These are phyloP conservation scores for Ophiocordyceps camponoti-floridani DNA, from an alignment of 2,329 filamentous ascomycete genomes.

Conservation along the genomic window DNA sequence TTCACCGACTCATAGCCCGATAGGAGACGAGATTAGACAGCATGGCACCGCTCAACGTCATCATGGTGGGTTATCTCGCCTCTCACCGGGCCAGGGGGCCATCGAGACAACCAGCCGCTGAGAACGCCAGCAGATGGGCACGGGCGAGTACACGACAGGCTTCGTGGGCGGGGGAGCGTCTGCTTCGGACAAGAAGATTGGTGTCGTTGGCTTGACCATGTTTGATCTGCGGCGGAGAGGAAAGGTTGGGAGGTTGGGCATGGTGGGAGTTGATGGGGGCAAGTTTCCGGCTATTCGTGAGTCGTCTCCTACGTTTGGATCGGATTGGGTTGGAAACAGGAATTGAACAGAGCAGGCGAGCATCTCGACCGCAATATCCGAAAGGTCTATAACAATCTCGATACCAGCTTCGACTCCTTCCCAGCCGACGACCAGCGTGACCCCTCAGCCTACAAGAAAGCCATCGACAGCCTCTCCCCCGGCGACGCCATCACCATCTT, in stretches of 20 bases:
- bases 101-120: not conserved
- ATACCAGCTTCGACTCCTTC: constrained; percentile 72
- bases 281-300: constrained; percentile 84
- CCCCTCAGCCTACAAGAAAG: constrained; percentile 69
- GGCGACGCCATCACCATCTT: constrained; percentile 92
- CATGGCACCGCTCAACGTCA: constrained; percentile 45
- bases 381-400: constrained; percentile 72
- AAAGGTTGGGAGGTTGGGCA: constrained; percentile 70
- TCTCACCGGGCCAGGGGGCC: not conserved
- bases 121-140: constrained; percentile 46
- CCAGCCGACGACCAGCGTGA: constrained; percentile 58
- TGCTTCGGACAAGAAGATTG: constrained; percentile 87
- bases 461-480: constrained; percentile 65
- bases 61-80: constrained; percentile 36
- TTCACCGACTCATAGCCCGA: no score
- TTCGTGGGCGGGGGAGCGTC: constrained; percentile 75
- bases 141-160: constrained; percentile 91
- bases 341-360: constrained; percentile 33
- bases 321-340: no score
- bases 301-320: constrained; percentile 13
- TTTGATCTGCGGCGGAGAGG: constrained; percentile 79
- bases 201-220: constrained; percentile 76
- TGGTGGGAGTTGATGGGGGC: constrained; percentile 76
- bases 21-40: no score
- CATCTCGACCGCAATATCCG: constrained; percentile 80